phyloP scores from a whole-genome alignment of 2,329 filamentous ascomycete genomes.

The Calcarisporium arbuscula region DNA sequence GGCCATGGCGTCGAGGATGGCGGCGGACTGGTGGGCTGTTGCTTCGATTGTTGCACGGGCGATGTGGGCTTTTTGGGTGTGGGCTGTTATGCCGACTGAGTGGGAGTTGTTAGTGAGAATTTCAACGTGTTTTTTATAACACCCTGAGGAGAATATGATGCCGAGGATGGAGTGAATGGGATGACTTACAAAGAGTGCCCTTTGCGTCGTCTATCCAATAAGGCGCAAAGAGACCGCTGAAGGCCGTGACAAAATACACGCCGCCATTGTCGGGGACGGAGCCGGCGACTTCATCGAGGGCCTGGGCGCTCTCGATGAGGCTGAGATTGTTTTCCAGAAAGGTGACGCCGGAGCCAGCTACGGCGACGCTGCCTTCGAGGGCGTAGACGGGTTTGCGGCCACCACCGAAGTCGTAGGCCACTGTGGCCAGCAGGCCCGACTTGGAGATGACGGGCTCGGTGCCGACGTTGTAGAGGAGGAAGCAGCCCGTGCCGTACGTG shows the following conservation, averaged over 20 bases:
- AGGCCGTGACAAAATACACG: slow-evolving; percentile 82
- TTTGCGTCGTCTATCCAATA: slow-evolving; percentile 95
- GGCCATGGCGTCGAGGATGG: slow-evolving; percentile 88
- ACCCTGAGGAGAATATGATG: background rate
- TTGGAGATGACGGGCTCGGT: slow-evolving; percentile 78
- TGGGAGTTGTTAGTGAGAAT: background rate
- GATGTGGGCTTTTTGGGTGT: slow-evolving; percentile 80
- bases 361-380: slow-evolving; percentile 76
- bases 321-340: slow-evolving; percentile 62
- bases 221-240: slow-evolving; percentile 83
- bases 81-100: slow-evolving; percentile 72
- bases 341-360: slow-evolving; percentile 74
- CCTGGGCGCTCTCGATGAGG: slow-evolving; percentile 45
- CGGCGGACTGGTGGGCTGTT: slow-evolving; percentile 87
- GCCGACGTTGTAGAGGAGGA: slow-evolving; percentile 84
- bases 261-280: slow-evolving; percentile 68
- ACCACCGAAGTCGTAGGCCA: slow-evolving; percentile 74
- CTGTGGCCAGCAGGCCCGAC: slow-evolving; percentile 76
- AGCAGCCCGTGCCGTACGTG: slow-evolving; percentile 86
- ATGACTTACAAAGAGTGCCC: slow-evolving; percentile 66
- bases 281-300: slow-evolving; percentile 45
- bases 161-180: background rate
- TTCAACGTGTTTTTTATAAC: background rate
- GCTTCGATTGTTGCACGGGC: slow-evolving; percentile 85
- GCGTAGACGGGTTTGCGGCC: slow-evolving; percentile 62